A percentile compares a stretch with the other conserved stretches of the same genome.
phyloP scores from a whole-genome alignment of 768 basidiomycete species.

The Trametes meyenii region DNA sequence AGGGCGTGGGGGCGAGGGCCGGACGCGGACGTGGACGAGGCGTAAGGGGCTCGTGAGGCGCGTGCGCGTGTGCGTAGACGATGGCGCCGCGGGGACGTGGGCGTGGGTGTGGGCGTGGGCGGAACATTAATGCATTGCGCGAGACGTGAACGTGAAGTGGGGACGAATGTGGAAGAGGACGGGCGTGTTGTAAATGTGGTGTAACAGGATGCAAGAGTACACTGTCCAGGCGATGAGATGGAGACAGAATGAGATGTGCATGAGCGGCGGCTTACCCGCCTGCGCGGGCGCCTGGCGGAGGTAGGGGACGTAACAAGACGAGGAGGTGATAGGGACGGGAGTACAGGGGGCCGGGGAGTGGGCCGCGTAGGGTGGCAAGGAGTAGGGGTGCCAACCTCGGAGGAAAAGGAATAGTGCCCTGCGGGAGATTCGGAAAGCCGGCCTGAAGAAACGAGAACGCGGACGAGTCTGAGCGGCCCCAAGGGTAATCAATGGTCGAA shows the following conservation, averaged over 20 bases:
- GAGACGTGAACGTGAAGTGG: slow-evolving; percentile 9
- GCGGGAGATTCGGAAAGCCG: background rate
- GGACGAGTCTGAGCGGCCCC: background rate
- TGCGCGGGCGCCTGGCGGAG: slow-evolving; percentile 15
- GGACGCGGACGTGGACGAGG: background rate
- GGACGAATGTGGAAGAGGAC: background rate
- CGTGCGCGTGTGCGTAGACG: background rate
- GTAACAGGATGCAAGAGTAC: slow-evolving; percentile 24
- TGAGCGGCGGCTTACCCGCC: slow-evolving; percentile 17
- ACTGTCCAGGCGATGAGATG: slow-evolving; percentile 19
- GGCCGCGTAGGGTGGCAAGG: background rate
- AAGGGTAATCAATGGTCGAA: slow-evolving; percentile 14
- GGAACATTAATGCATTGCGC: background rate
- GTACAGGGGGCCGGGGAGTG: background rate
- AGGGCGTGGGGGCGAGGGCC: background rate
- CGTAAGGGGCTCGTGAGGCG: slow-evolving; percentile 2
- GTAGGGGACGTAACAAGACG: background rate
- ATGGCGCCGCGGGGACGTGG: background rate
- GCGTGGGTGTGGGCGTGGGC: slow-evolving; percentile 14
- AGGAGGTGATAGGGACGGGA: background rate
- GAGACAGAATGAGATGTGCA: slow-evolving; percentile 18
- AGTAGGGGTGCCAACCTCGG: background rate
- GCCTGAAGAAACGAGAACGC: too few species aligned
- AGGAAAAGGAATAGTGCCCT: background rate
- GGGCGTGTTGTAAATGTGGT: slow-evolving; percentile 10